phyloP scores from a whole-genome alignment of 768 basidiomycete species.

The Lactarius hengduanensis region DNA sequence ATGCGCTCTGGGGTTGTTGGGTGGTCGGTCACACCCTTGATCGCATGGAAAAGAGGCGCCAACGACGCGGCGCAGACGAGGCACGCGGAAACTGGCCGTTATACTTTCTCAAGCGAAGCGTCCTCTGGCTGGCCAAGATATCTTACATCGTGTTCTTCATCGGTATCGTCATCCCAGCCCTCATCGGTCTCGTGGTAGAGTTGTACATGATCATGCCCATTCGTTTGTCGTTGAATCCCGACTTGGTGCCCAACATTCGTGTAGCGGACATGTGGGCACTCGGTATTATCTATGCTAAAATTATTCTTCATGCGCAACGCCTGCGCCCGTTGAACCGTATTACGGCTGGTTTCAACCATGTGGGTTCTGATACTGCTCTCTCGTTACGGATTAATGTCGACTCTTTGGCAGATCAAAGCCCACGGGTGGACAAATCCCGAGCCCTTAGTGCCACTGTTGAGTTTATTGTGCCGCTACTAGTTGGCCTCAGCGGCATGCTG shows the following conservation, averaged over 20 bases:
- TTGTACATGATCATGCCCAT: constrained; percentile 77
- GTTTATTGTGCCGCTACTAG: constrained; percentile 61
- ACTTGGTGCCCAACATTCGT: constrained; percentile 62
- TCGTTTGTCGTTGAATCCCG: constrained; percentile 57
- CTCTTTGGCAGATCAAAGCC: constrained; percentile 49
- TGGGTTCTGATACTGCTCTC: constrained; percentile 35
- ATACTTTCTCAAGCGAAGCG: constrained; percentile 64
- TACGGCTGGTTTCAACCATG: constrained; percentile 54
- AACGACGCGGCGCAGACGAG: constrained; percentile 55
- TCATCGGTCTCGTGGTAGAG: constrained; percentile 74
- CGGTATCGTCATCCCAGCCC: constrained; percentile 71
- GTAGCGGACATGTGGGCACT: constrained; percentile 81
- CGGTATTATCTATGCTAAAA: constrained; percentile 75
- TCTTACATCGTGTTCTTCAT: constrained; percentile 68
- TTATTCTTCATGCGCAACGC: constrained; percentile 56
- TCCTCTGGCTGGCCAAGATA: constrained; percentile 65
- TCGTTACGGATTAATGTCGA: constrained; percentile 16
- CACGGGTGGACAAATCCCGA: constrained; percentile 77
- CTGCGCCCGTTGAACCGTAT: constrained; percentile 45
- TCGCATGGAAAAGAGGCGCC: constrained; percentile 66
- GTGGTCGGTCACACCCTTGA: constrained; percentile 63
- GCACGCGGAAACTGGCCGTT: constrained; percentile 62
- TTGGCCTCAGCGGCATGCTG: constrained; percentile 61
- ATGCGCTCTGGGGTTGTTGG: constrained; percentile 74
- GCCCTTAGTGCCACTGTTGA: constrained; percentile 66